These are phyloP conservation scores for Cordyceps tenuipes DNA, from an alignment of 2,329 filamentous ascomycete genomes.

Conservation along the genomic window DNA sequence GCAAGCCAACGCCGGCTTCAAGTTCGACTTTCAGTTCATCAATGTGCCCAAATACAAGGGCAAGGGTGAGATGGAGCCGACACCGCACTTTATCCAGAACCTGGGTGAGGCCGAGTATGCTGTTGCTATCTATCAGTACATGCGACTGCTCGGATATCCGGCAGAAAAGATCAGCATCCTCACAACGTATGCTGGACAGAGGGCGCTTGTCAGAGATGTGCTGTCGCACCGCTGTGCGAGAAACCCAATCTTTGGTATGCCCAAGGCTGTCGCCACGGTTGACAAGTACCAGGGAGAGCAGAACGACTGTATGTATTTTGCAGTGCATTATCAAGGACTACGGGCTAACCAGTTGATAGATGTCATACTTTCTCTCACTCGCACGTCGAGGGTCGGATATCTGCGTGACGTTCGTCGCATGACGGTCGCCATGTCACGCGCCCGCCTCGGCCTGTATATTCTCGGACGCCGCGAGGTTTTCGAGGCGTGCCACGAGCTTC, in stretches of 20 bases:
- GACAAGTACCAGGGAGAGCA: slow-evolving; percentile 99
- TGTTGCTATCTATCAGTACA: slow-evolving; percentile 92
- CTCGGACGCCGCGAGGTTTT: slow-evolving; percentile 84
- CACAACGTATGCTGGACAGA: slow-evolving; percentile 88
- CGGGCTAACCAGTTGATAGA: slow-evolving; percentile 42
- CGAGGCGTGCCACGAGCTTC: slow-evolving; percentile 78
- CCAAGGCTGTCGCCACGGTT: slow-evolving; percentile 84
- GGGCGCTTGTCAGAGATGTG: slow-evolving; percentile 81
- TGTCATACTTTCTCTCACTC: slow-evolving; percentile 84
- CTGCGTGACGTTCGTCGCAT: slow-evolving; percentile 87
- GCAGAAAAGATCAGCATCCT: slow-evolving; percentile 77
- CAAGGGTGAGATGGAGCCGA: slow-evolving; percentile 78
- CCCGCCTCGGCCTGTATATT: slow-evolving; percentile 84
- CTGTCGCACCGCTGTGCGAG: slow-evolving; percentile 73
- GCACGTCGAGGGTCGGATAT: slow-evolving; percentile 84
- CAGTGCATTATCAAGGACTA: neutral
- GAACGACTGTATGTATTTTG: slow-evolving; percentile 74
- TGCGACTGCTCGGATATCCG: slow-evolving; percentile 91
- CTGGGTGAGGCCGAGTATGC: slow-evolving; percentile 95
- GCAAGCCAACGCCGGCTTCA: slow-evolving; percentile 81
- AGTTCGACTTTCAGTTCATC: slow-evolving; percentile 94
- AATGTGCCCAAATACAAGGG: slow-evolving; percentile 91
- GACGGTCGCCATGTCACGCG: slow-evolving; percentile 89
- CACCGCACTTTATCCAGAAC: slow-evolving; percentile 93
- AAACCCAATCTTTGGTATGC: slow-evolving; percentile 79